Conservation (phyloP, 768 basidiomycete species). For the Mycena albidolilacea region DNA sequence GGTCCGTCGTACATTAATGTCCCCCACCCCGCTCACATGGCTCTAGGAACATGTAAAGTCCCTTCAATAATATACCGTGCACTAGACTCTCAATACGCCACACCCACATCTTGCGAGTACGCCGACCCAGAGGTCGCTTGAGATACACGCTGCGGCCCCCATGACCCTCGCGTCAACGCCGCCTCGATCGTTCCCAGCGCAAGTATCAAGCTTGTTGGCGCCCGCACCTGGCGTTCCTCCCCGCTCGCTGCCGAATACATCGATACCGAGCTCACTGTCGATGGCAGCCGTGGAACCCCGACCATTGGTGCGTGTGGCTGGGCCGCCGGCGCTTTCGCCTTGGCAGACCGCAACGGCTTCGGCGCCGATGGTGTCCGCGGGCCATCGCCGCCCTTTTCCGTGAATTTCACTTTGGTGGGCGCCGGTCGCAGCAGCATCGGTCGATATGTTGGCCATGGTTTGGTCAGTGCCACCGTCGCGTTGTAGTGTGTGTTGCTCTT, state of each 20-base stretch:
- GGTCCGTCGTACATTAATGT: constrained; percentile 53
- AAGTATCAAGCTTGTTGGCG: constrained; percentile 44
- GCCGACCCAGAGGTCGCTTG: constrained; percentile 40
- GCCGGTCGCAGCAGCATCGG: constrained; percentile 46
- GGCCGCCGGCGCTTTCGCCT: not conserved
- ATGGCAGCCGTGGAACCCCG: constrained; percentile 41
- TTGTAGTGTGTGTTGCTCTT: constrained; percentile 61
- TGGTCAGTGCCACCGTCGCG: constrained; percentile 45
- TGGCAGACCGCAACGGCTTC: constrained; percentile 27
- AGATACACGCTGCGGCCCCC: constrained; percentile 26
- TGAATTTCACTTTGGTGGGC: constrained; percentile 60
- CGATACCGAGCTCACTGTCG: constrained; percentile 52
- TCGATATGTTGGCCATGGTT: constrained; percentile 45
- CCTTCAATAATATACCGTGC: constrained; percentile 53
- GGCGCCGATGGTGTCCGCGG: constrained; percentile 12
- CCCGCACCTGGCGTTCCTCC: constrained; percentile 50
- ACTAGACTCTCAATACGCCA: constrained; percentile 30
- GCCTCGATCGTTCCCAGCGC: constrained; percentile 37
- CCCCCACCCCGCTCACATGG: constrained; percentile 8
- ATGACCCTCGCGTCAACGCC: constrained; percentile 34
- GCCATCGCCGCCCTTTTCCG: constrained; percentile 34
- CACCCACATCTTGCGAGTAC: constrained; percentile 33
- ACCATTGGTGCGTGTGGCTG: not conserved
- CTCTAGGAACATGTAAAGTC: constrained; percentile 77
- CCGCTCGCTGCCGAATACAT: constrained; percentile 56